Evolutionary conservation across 805 yeast genomes (phyloP).

Genomic region (Suhomyces xylopsoci): DNA sequence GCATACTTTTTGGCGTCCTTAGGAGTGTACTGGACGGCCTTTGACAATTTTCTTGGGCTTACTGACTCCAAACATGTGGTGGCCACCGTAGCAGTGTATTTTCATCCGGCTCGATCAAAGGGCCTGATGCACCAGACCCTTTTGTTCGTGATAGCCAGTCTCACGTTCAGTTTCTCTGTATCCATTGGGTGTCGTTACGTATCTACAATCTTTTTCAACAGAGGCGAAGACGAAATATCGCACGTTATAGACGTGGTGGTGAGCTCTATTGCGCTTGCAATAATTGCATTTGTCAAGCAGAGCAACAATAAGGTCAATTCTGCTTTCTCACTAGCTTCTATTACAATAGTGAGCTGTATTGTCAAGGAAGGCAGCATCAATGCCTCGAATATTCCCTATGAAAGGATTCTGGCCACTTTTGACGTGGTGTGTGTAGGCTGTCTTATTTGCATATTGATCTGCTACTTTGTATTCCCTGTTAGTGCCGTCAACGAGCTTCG

Average conservation of each 20-base stretch:
- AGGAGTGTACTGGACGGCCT: conserved; percentile 58
- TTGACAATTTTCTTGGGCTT: conserved; percentile 53
- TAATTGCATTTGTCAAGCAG: conserved; percentile 68
- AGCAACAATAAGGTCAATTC: conserved; percentile 68
- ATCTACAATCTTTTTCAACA: conserved; percentile 44
- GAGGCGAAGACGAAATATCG: conserved; percentile 48
- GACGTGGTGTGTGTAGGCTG: conserved; percentile 62
- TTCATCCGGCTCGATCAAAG: conserved; percentile 75
- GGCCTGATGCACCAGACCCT: conserved; percentile 81
- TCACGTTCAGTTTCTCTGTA: conserved; percentile 51
- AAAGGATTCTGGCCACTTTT: conserved; percentile 51
- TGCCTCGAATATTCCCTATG: conserved; percentile 54
- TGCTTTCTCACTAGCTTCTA: conserved; percentile 75
- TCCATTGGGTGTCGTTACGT: conserved; percentile 51
- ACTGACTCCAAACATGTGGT: conserved; percentile 77
- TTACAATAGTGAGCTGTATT: conserved; percentile 65
- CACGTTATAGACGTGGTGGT: conserved; percentile 52
- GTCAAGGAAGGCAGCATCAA: conserved; percentile 71
- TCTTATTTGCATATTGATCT: conserved; percentile 52
- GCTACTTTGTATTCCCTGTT: conserved; percentile 64
- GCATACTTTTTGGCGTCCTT: conserved; percentile 72
- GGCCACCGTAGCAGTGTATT: conserved; percentile 80
- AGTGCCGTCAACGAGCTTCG: conserved; percentile 51
- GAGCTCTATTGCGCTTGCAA: conserved; percentile 57
- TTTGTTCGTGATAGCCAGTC: conserved; percentile 53